These are phyloP conservation scores for Psidium friedrichsthalianum DNA, from an alignment of 345 rosid species.

Conservation along the genomic window DNA sequence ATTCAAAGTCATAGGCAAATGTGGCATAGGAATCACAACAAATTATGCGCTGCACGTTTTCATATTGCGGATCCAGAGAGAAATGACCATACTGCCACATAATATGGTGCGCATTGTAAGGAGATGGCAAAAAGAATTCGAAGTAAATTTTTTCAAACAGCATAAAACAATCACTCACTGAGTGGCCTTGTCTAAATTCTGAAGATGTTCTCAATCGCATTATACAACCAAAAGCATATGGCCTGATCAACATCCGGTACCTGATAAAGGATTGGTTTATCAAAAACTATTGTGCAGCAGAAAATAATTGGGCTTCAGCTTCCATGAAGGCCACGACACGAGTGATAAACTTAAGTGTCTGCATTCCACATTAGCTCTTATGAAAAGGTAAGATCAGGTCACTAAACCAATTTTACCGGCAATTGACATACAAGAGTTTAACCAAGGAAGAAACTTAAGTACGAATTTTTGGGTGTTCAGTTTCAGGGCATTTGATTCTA, in stretches of 20 bases:
- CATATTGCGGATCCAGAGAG: constrained; percentile 96
- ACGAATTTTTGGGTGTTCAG: neutral
- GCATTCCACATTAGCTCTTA: neutral
- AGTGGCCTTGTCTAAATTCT: constrained; percentile 82
- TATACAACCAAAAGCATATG: constrained; percentile 88
- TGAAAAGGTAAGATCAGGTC: neutral
- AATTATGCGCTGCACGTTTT: constrained; percentile 92
- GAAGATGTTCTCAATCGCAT: constrained; percentile 88
- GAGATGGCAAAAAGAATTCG: neutral
- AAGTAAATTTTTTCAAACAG: neutral
- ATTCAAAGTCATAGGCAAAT: constrained; percentile 94
- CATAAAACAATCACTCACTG: constrained; percentile 37
- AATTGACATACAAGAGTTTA: neutral
- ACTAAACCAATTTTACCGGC: neutral
- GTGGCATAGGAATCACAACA: constrained; percentile 96
- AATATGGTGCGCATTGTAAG: neutral
- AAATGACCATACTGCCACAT: constrained; percentile 90
- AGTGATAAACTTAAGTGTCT: neutral
- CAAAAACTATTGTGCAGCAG: neutral
- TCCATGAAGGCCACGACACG: neutral
- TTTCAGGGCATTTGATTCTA: neutral
- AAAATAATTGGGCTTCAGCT: neutral
- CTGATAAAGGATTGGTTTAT: constrained; percentile 19
- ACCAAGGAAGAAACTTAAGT: neutral
- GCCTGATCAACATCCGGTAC: constrained; percentile 90